phyloP scores from a whole-genome alignment of 371 early-diverging fungal genomes.

The Zychaea mexicana region DNA sequence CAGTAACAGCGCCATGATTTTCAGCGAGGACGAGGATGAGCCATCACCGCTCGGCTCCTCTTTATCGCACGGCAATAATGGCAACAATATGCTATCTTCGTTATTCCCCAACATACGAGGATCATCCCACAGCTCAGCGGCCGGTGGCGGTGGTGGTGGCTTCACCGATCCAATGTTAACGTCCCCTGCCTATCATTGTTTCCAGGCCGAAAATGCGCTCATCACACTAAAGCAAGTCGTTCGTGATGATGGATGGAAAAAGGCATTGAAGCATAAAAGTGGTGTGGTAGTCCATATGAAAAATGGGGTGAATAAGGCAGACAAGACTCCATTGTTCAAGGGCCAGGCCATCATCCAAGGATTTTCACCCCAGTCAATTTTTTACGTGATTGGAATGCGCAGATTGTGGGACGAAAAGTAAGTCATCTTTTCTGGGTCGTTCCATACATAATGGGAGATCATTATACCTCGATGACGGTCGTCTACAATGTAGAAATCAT shows the following conservation, averaged over 20 bases:
- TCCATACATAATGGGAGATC: too few relatives aligned
- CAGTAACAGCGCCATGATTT: slow-evolving; percentile 16
- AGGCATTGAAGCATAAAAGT: slow-evolving; percentile 66
- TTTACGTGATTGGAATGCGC: slow-evolving; percentile 68
- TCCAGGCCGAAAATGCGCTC: slow-evolving; percentile 49
- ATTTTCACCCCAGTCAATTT: slow-evolving; percentile 67
- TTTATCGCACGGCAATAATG: neutral
- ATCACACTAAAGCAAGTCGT: slow-evolving; percentile 39
- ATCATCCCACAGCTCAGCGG: slow-evolving; percentile 8
- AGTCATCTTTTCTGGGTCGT: neutral
- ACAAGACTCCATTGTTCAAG: slow-evolving; percentile 66
- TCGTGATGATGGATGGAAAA: slow-evolving; percentile 67
- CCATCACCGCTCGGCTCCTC: slow-evolving; percentile 10
- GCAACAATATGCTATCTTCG: slow-evolving; percentile 6
- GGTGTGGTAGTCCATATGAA: slow-evolving; percentile 71
- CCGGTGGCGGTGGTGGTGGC: slow-evolving; percentile 8
- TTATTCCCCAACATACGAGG: slow-evolving; percentile 6
- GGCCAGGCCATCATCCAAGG: slow-evolving; percentile 67
- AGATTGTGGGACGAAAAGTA: slow-evolving; percentile 65
- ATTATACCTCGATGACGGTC: too few relatives aligned
- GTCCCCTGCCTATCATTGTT: slow-evolving; percentile 41
- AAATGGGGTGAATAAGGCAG: slow-evolving; percentile 42
- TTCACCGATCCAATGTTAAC: slow-evolving; percentile 38
- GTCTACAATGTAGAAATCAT: neutral
- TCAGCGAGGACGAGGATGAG: slow-evolving; percentile 41